A percentile compares a stretch with the other conserved stretches of the same genome.
Evolutionary conservation across 1,284 basidiomycete genomes (phyloP).

Genomic region (Puccinia triticina): DNA sequence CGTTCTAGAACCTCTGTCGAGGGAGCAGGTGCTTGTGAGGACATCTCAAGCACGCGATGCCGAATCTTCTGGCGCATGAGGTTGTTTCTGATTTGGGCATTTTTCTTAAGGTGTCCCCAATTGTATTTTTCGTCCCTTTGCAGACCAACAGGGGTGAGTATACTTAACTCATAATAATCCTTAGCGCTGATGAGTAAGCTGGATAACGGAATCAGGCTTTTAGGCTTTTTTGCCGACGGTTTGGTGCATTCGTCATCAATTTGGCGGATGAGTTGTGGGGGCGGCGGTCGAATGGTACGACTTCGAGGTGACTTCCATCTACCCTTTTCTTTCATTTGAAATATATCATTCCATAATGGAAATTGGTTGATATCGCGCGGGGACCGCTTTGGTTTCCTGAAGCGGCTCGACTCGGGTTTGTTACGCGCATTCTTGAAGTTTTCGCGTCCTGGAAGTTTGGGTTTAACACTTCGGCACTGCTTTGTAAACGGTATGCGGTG

Average conservation of each 20-base stretch:
- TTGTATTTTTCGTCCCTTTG: constrained; percentile 42
- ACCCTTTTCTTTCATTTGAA: background rate
- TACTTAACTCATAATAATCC: constrained; percentile 24
- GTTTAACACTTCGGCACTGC: background rate
- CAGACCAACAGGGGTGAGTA: constrained; percentile 34
- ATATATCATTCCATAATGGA: background rate
- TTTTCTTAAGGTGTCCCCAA: constrained; percentile 46
- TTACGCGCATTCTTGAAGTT: background rate
- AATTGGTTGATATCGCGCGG: background rate
- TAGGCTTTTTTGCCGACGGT: background rate
- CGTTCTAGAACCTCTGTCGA: background rate
- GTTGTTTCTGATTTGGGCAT: constrained; percentile 5
- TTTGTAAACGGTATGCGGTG: background rate
- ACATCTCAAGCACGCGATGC: constrained; percentile 28
- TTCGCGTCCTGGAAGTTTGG: background rate
- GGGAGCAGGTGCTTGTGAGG: constrained; percentile 38
- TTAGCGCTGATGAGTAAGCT: constrained; percentile 39
- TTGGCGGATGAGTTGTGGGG: background rate
- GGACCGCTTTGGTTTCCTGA: background rate
- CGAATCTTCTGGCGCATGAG: constrained; percentile 1
- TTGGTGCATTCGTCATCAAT: background rate
- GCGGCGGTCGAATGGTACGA: background rate
- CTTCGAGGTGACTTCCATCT: background rate
- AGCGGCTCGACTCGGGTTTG: background rate
- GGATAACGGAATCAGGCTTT: constrained; percentile 31